These are phyloP conservation scores for Nakataea oryzae DNA, from an alignment of 2,329 filamentous ascomycete species.

Conservation along the genomic window DNA sequence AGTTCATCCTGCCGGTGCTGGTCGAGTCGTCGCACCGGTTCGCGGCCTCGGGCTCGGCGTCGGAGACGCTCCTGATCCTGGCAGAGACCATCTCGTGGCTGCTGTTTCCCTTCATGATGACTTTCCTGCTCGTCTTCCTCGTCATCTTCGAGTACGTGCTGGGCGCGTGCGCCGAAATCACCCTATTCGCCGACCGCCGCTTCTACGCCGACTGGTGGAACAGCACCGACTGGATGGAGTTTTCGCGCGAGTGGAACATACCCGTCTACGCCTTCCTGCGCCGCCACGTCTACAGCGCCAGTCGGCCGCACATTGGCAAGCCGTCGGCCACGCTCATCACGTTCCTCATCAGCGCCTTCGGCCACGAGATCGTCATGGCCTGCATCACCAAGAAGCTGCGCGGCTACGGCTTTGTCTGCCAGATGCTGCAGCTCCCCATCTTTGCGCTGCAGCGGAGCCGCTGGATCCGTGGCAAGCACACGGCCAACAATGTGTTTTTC, in stretches of 20 bases:
- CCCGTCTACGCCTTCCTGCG: constrained; percentile 93
- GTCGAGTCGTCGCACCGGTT: constrained; percentile 54
- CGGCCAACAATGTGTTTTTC: constrained; percentile 82
- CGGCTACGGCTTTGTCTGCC: constrained; percentile 85
- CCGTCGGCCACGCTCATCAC: constrained; percentile 77
- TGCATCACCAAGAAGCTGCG: constrained; percentile 96
- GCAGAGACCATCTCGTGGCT: constrained; percentile 85
- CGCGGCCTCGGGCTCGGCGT: constrained; percentile 28
- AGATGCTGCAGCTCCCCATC: constrained; percentile 96
- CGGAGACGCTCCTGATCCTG: constrained; percentile 69
- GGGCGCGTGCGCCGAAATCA: constrained; percentile 90
- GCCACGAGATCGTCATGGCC: constrained; percentile 93
- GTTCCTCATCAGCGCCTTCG: constrained; percentile 79
- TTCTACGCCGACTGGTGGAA: constrained; percentile 81
- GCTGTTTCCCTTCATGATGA: constrained; percentile 95
- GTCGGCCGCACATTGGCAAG: constrained; percentile 64
- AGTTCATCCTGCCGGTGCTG: constrained; percentile 89
- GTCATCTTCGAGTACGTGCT: constrained; percentile 97
- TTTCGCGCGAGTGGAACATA: constrained; percentile 94
- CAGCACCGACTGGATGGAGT: constrained; percentile 86
- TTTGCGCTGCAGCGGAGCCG: constrained; percentile 79
- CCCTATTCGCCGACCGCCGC: constrained; percentile 82
- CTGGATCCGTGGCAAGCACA: constrained; percentile 62
- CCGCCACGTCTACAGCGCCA: constrained; percentile 85
- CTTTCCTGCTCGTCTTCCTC: constrained; percentile 88